Evolutionary conservation across 257 asterid species (phyloP).

Genomic region (Catharanthus roseus): DNA sequence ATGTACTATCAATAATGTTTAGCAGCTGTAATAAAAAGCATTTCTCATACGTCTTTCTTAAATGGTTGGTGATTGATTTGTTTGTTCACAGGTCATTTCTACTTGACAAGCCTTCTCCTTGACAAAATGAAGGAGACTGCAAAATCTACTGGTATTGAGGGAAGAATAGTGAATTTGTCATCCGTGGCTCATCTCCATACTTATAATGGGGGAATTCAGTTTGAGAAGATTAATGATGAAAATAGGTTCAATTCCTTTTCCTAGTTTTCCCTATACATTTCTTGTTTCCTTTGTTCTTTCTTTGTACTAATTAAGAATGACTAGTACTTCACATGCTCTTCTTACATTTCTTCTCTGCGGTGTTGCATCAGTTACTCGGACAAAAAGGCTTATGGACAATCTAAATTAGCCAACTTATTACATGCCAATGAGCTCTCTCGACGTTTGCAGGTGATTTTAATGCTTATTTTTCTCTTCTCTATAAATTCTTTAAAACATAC

Average conservation of each 20-base stretch:
- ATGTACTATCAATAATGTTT: not conserved
- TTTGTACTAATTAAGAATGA: not conserved
- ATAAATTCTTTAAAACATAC: not conserved
- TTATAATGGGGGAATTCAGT: slow-evolving; percentile 51
- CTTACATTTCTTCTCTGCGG: not conserved
- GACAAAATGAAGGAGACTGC: slow-evolving; percentile 84
- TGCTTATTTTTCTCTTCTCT: not conserved
- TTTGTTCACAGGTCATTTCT: slow-evolving; percentile 65
- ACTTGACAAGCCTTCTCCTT: slow-evolving; percentile 84
- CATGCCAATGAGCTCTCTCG: slow-evolving; percentile 80
- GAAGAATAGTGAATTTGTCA: slow-evolving; percentile 76
- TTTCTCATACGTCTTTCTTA: not conserved
- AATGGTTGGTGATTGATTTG: not conserved
- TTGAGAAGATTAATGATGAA: slow-evolving; percentile 52
- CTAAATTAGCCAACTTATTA: slow-evolving; percentile 74
- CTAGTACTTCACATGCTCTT: no score
- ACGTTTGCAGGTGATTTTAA: slow-evolving; percentile 45
- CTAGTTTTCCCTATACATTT: not conserved
- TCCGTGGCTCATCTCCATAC: slow-evolving; percentile 72
- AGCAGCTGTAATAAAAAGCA: not conserved
- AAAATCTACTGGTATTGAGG: slow-evolving; percentile 55
- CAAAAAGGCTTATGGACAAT: slow-evolving; percentile 83
- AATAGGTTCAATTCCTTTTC: slow-evolving; percentile 30
- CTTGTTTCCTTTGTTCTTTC: not conserved
- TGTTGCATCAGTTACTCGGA: slow-evolving; percentile 50